These are phyloP conservation scores for Ogataea methanolica DNA, from an alignment of 805 yeast genomes.

Conservation along the genomic window DNA sequence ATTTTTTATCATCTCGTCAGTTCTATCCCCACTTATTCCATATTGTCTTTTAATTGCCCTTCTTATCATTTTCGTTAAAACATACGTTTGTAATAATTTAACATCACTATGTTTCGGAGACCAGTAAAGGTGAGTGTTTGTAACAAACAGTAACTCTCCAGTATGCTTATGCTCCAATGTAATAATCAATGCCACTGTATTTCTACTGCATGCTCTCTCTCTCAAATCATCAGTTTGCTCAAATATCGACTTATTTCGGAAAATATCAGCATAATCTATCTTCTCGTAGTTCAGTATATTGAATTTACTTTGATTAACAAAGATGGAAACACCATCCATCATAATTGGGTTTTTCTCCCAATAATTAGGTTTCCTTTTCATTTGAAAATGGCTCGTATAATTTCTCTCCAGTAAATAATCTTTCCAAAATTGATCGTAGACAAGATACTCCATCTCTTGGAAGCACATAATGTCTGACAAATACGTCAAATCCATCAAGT, in stretches of 20 bases:
- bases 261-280: slow-evolving; percentile 31
- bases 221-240: slow-evolving; percentile 31
- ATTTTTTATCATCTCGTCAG: slow-evolving; percentile 13
- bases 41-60: slow-evolving; percentile 24
- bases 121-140: slow-evolving; percentile 66
- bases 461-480: slow-evolving; percentile 54
- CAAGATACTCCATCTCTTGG: slow-evolving; percentile 31
- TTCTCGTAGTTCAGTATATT: slow-evolving; percentile 31
- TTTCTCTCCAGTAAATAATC: slow-evolving; percentile 20
- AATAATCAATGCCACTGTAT: slow-evolving; percentile 54
- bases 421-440: slow-evolving; percentile 26
- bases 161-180: slow-evolving; percentile 42
- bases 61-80: slow-evolving; percentile 32
- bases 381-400: slow-evolving; percentile 44
- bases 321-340: slow-evolving; percentile 60
- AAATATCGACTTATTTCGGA: slow-evolving; percentile 22
- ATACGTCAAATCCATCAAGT: slow-evolving; percentile 29
- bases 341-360: slow-evolving; percentile 43
- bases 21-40: slow-evolving; percentile 7
- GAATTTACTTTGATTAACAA: slow-evolving; percentile 45
- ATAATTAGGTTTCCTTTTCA: slow-evolving; percentile 48
- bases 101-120: slow-evolving; percentile 47
- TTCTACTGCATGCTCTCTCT: slow-evolving; percentile 38
- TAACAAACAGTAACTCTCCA: slow-evolving; percentile 36
- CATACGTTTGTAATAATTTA: slow-evolving; percentile 47